These are phyloP conservation scores for Cytauxzoon felis DNA, from an alignment of 169 alveolate species.

Conservation along the genomic window DNA sequence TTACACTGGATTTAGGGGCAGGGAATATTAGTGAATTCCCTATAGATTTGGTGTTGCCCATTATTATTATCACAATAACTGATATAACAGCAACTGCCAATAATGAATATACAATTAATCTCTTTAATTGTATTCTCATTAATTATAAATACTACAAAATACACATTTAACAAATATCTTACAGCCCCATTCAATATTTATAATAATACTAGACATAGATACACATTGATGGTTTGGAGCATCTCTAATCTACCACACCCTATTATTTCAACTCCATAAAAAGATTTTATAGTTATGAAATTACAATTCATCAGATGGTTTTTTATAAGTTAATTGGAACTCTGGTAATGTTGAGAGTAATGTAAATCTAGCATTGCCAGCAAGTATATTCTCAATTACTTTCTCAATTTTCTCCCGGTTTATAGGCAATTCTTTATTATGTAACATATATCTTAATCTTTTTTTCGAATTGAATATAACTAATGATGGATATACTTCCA, in stretches of 20 bases:
- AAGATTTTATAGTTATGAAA: background rate
- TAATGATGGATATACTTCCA: slow-evolving; percentile 72
- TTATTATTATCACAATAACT: background rate
- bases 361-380: slow-evolving; percentile 82
- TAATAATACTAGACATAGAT: too few species aligned
- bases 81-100: too few species aligned
- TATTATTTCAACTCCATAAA: too few species aligned
- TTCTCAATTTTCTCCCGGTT: slow-evolving; percentile 68
- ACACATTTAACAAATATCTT: too few species aligned
- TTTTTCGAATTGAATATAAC: slow-evolving; percentile 79
- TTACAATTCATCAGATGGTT: slow-evolving; percentile 40
- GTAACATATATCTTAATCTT: slow-evolving; percentile 70
- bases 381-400: slow-evolving; percentile 77
- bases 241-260: background rate
- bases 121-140: too few species aligned
- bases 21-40: slow-evolving; percentile 60
- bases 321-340: slow-evolving; percentile 43
- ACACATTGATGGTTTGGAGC: background rate
- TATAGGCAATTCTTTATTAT: slow-evolving; percentile 70
- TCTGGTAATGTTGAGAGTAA: slow-evolving; percentile 69
- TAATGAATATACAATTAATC: too few species aligned
- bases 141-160: too few species aligned
- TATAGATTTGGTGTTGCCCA: slow-evolving; percentile 48
- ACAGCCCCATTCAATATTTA: too few species aligned
- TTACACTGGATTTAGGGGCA: slow-evolving; percentile 61